These are phyloP conservation scores for Eucalyptus cloeziana DNA, from an alignment of 345 rosid species.

Conservation along the genomic window DNA sequence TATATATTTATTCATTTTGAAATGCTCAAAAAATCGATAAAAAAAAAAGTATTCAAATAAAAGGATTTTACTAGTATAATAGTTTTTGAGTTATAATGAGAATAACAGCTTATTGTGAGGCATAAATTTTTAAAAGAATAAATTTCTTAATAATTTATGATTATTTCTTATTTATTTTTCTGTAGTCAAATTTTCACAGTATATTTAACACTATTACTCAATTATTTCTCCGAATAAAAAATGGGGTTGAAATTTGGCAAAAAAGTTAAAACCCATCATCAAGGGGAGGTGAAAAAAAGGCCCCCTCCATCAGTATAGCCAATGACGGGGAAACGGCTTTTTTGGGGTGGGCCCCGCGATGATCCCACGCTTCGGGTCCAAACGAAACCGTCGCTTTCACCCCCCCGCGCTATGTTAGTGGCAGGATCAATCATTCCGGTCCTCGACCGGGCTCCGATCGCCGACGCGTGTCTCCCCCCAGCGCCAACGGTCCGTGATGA, in stretches of 20 bases:
- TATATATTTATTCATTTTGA: too few relatives aligned
- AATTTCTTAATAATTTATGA: rapidly evolving
- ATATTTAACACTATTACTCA: too few relatives aligned
- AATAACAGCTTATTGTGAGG: rapidly evolving
- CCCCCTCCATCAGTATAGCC: background rate
- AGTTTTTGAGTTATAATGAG: rapidly evolving
- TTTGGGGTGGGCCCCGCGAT: background rate
- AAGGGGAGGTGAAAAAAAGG: background rate
- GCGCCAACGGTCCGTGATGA: background rate
- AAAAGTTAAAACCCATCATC: background rate
- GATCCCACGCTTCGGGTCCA: background rate
- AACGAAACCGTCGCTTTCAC: background rate
- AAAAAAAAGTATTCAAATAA: too few relatives aligned
- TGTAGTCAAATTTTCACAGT: too few relatives aligned
- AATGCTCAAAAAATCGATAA: too few relatives aligned
- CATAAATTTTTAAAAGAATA: too few relatives aligned
- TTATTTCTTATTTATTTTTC: too few relatives aligned
- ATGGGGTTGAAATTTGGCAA: background rate
- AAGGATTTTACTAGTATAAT: rapidly evolving
- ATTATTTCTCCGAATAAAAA: too few relatives aligned
- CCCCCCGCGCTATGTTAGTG: background rate
- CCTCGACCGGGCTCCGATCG: background rate
- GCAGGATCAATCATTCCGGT: background rate
- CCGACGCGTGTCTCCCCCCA: background rate
- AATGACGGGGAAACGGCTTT: background rate